Base-by-base conservation (phyloP, 164 flowering plant species). In the Echeveria elegans region DNA sequence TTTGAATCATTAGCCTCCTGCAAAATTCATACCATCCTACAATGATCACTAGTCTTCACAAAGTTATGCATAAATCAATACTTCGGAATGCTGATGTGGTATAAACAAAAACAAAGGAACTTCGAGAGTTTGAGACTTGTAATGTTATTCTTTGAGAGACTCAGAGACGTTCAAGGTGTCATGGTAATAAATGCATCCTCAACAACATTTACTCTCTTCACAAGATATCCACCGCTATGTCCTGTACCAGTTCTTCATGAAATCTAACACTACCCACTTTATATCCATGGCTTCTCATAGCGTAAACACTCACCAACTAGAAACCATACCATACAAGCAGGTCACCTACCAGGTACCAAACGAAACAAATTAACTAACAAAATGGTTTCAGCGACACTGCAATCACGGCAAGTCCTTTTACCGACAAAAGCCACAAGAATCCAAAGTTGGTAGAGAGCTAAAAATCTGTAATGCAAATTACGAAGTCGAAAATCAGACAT, bases 121-220 rank as follows among this genome's bases (percentile, higher is more conserved):
- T 38, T 38, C 12, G 41, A 38, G 12, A 8, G 41, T 38, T 38
- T 38, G 1, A 14, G 41, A 38, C 1, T 38, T 38, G 1, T 38
- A 8, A 4, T 38, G 8, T 14, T 12, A 26, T 9, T 6, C 1
- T 38, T 38, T 14, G 30, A 26, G 0, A 6, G 29, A 8, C n/a
- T n/a, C n/a, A n/a, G n/a, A n/a, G 29, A 53, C 1, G 59, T 24
- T 53, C 30, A 11, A 56, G 24, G 3, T 16, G 32, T 28, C 14
- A 1, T 28, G 18, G 32, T 56, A 56, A 56, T 56, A 28, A 56
- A 56, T 56, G 61, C 61, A 28, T 29, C 61, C 5, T 28, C 61
- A 11, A 56, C 10, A 12, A 56, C 61, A 56, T 28, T 56, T 56
- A 56, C 61, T 56, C 32, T 28, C 61, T 28, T 56, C 61, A 56